phyloP scores from a whole-genome alignment of 176 grass and related monocot species.

The Zea luxurians region DNA sequence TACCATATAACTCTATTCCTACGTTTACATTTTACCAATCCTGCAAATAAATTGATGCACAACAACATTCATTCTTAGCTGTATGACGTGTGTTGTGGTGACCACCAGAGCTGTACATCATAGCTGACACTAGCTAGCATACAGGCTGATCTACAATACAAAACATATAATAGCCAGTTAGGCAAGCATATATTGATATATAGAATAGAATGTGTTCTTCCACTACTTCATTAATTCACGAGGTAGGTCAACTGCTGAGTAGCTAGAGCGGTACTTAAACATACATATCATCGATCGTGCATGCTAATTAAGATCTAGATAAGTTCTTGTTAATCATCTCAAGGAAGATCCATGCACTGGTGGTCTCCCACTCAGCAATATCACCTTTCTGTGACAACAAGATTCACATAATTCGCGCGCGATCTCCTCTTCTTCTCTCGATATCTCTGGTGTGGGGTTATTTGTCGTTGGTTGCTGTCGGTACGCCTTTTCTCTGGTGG shows the following conservation, averaged over 20 bases:
- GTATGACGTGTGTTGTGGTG: conserved; percentile 20
- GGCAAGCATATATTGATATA: too few species aligned
- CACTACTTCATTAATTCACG: conserved; percentile 40
- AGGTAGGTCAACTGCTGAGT: conserved; percentile 37
- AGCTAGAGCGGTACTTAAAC: conserved; percentile 15
- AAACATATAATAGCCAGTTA: background rate
- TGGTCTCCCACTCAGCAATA: conserved; percentile 53
- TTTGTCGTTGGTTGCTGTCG: conserved; percentile 36
- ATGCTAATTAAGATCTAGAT: conserved; percentile 4
- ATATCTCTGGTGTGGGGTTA: background rate
- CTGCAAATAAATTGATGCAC: too few species aligned
- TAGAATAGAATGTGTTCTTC: conserved; percentile 45
- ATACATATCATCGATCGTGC: conserved; percentile 7
- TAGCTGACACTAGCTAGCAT: conserved; percentile 12
- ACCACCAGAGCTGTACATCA: background rate
- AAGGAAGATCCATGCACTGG: conserved; percentile 39
- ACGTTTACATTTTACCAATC: too few species aligned
- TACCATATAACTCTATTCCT: too few species aligned
- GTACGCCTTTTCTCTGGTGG: conserved; percentile 30
- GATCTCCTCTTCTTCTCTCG: conserved; percentile 27
- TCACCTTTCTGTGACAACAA: conserved; percentile 41
- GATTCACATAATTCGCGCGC: conserved; percentile 31
- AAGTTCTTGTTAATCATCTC: conserved; percentile 47
- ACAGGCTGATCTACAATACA: background rate
- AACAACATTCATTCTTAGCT: background rate